phyloP scores from a whole-genome alignment of 495 filamentous ascomycete species.

The Podospora tetraspora region DNA sequence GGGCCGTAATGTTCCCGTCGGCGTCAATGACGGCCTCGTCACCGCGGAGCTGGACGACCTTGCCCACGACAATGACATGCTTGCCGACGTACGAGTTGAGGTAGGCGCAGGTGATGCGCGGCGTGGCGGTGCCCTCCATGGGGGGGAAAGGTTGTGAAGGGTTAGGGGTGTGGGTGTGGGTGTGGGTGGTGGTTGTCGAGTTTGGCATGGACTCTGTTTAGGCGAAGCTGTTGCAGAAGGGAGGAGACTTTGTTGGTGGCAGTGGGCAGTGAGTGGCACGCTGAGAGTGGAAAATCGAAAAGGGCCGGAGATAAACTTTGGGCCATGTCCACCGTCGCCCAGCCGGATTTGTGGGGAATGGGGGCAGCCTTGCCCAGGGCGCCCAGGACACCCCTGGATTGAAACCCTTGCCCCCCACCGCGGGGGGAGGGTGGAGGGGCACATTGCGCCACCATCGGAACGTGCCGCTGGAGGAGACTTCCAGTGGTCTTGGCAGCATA shows the following conservation, averaged over 20 bases:
- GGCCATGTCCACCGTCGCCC: too few species aligned
- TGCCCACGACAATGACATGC: slow-evolving; percentile 80
- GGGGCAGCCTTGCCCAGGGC: too few species aligned
- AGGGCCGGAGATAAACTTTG: neutral
- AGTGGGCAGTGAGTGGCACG: too few species aligned
- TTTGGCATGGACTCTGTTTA: neutral
- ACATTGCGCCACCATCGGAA: neutral
- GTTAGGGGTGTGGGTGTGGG: neutral
- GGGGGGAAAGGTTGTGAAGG: neutral
- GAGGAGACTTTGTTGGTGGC: neutral
- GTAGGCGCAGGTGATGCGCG: slow-evolving; percentile 63
- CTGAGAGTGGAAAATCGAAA: too few species aligned
- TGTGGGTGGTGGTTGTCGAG: neutral
- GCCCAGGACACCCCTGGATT: too few species aligned
- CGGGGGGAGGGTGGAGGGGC: too few species aligned
- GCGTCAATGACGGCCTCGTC: slow-evolving; percentile 74
- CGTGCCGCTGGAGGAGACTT: neutral
- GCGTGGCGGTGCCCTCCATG: slow-evolving; percentile 54
- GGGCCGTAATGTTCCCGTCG: slow-evolving; percentile 64
- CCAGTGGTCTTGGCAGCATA: neutral
- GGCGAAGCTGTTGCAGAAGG: too few species aligned
- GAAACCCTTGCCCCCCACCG: too few species aligned
- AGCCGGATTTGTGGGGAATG: too few species aligned
- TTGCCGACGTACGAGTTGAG: slow-evolving; percentile 63
- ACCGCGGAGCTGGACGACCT: slow-evolving; percentile 72